A percentile compares a stretch with the other conserved stretches of the same genome.
phyloP scores from a whole-genome alignment of 129 eudicot genomes.

The Flaveria robusta region DNA sequence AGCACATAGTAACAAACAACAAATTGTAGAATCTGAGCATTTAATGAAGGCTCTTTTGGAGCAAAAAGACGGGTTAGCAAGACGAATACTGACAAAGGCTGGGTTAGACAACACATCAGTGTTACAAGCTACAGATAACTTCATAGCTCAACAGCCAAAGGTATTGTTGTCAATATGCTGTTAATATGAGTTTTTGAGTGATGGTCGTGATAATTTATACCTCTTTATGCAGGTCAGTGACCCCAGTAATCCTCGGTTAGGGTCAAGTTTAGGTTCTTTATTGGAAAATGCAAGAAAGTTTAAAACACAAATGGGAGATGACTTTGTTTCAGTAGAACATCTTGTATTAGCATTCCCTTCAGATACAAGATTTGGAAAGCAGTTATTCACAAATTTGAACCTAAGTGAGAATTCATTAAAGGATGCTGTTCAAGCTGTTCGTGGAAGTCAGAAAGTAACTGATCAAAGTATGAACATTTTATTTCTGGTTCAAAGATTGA shows the following conservation, averaged over 20 bases:
- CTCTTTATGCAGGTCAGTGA: slow-evolving; percentile 69
- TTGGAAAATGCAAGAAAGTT: slow-evolving; percentile 63
- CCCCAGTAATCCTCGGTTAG: slow-evolving; percentile 76
- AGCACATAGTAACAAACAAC: slow-evolving; percentile 73
- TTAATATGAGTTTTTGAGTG: background rate
- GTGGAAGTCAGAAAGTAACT: slow-evolving; percentile 93
- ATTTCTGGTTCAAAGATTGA: background rate
- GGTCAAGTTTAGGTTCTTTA: slow-evolving; percentile 56
- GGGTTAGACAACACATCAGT: slow-evolving; percentile 88
- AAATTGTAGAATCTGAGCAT: slow-evolving; percentile 87
- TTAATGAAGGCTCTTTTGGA: slow-evolving; percentile 88
- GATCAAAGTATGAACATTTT: slow-evolving; percentile 68
- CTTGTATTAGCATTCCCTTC: slow-evolving; percentile 60
- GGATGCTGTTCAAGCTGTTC: slow-evolving; percentile 88
- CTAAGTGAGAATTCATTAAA: slow-evolving; percentile 76
- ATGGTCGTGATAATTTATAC: background rate
- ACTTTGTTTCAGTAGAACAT: slow-evolving; percentile 92
- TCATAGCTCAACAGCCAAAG: slow-evolving; percentile 85
- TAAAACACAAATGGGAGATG: slow-evolving; percentile 88
- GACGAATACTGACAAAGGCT: slow-evolving; percentile 88
- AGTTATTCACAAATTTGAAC: slow-evolving; percentile 57
- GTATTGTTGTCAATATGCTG: slow-evolving; percentile 30
- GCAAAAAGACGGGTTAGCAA: slow-evolving; percentile 93
- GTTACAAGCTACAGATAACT: slow-evolving; percentile 71
- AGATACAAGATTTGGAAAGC: slow-evolving; percentile 82